Conservation (phyloP, 108 stramenopile species). For the Epithemia pelagica region DNA sequence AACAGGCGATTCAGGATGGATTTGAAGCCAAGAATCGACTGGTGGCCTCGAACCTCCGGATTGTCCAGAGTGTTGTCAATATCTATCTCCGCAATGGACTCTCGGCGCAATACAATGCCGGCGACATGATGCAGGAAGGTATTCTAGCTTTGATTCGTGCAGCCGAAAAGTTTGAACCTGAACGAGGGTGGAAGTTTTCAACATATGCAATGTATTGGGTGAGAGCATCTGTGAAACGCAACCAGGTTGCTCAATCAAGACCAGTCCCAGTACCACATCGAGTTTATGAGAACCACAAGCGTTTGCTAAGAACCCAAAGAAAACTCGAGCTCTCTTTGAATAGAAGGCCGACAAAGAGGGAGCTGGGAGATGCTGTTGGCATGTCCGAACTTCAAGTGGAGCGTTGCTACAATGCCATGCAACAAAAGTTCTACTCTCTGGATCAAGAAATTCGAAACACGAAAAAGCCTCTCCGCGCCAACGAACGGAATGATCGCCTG, state of each 20-base stretch:
- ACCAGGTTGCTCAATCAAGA: conserved; percentile 67
- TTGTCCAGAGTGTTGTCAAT: conserved; percentile 85
- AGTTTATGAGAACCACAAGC: conserved; percentile 75
- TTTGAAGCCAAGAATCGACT: conserved; percentile 75
- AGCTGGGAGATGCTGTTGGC: conserved; percentile 49
- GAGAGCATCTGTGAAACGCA: conserved; percentile 80
- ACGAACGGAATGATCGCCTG: conserved; percentile 37
- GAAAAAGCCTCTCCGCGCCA: conserved; percentile 33
- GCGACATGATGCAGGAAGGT: conserved; percentile 87
- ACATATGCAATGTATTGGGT: conserved; percentile 99
- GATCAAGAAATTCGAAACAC: conserved; percentile 51
- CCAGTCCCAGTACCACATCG: conserved; percentile 67
- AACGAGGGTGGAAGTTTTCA: conserved; percentile 87
- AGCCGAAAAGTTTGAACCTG: conserved; percentile 93
- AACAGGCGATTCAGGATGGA: conserved; percentile 63
- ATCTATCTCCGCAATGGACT: conserved; percentile 79
- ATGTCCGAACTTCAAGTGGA: conserved; percentile 61
- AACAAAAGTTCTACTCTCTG: conserved; percentile 56
- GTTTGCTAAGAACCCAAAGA: conserved; percentile 31
- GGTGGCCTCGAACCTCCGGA: conserved; percentile 70
- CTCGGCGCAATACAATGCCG: conserved; percentile 78
- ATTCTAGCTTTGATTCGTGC: conserved; percentile 88
- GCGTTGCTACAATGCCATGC: conserved; percentile 61
- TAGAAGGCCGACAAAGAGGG: conserved; percentile 45
- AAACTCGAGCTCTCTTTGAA: conserved; percentile 38